Base-by-base conservation (phyloP, 495 filamentous ascomycete genomes). In the Parathielavia hyrcaniae region DNA sequence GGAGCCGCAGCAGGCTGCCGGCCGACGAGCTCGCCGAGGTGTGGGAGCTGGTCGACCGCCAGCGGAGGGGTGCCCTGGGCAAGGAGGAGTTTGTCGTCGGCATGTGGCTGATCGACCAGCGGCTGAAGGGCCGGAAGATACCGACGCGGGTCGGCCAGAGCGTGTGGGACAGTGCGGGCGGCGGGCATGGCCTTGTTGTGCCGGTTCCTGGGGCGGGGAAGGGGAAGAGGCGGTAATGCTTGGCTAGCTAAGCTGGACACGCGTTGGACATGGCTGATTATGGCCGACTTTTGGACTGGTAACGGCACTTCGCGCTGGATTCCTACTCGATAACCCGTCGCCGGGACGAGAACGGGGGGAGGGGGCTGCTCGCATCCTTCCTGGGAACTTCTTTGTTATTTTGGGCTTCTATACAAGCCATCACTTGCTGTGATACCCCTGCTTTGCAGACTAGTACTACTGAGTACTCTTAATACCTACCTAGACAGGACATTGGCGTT, bases 61-160 rank as follows among this genome's bases (percentile, higher is more conserved):
- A 76, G 13, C 68, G 77, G 13, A 74, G 76, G 22, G 88, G 88
- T 3, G 71, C 67, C 49, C 71, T 98, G 55, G 78, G 75, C 22
- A 82, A 82, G 67, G 83, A 89, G 40, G 90, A 97, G 78, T 97
- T 97, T 71, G 87, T 97, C 34, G 90, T 97, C 41, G 93, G 93
- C 13, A 83, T 91, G 79, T 98, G 93, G 93, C 76, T 98, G 47
- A 83, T 98, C 54, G 93, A 98, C 71, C 90, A 96, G 73, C 76
- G 85, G 61, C 73, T 97, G 39, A 88, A 88, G 67, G 93, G 93
- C 1, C 79, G 89, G 53, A 98, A 97, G 75, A 76, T 96, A 36
- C 93, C 93, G 0, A 72, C 80, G 5, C 83, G 80, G 64, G 87
- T 97, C 8, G 77, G 81, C 16, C 84, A 87, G 50, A 93, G 87